Base-by-base conservation (phyloP, 1,284 basidiomycete species). In the Veloporphyrellus conicus region DNA sequence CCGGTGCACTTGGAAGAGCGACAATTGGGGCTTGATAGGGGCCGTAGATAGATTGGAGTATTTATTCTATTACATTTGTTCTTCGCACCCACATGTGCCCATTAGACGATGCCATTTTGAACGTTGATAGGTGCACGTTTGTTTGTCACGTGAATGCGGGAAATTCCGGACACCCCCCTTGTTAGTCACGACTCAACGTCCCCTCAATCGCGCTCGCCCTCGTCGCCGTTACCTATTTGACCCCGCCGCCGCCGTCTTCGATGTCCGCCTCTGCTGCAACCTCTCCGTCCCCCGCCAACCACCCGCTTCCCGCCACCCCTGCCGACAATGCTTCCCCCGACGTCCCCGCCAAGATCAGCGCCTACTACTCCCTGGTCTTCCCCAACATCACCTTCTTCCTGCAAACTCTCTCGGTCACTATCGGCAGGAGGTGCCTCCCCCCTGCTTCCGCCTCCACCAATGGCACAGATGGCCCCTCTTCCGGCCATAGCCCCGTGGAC, bases 341-440 rank as follows among this genome's bases (percentile, higher is more conserved):
- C 54, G 68, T 46, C 12, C 59, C 59, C 20, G 80, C 84, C 69
- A 87, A 84, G 76, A 93, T 93, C 63, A 84, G 85, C 66, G 92
- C 92, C 47, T 95, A 94, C 64, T 94, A 93, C 69, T 90, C 88
- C 66, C 86, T 95, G 49, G 89, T 92, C 66, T 95, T 95, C 63
- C 90, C 90, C 33, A 84, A 83, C 69, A 92, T 91, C 68, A 91
- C 90, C 47, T 90, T 90, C 69, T 92, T 88, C 70, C 81, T 91
- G 38, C 89, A 91, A 70, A 90, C 85, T 12, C 80, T 90, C 46
- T 79, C 80, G 23, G 82, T 90, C 48, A 84, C 86, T 49, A 89
- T 92, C 61, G 89, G 88, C 27, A 76, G 88, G 33, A 73, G 86
- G 58, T 84, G 83, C 54, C 71, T 72, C 40, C 66, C 75, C 49